Evolutionary conservation across 176 grass and related monocot species (phyloP).

Genomic region (Typha latifolia): DNA sequence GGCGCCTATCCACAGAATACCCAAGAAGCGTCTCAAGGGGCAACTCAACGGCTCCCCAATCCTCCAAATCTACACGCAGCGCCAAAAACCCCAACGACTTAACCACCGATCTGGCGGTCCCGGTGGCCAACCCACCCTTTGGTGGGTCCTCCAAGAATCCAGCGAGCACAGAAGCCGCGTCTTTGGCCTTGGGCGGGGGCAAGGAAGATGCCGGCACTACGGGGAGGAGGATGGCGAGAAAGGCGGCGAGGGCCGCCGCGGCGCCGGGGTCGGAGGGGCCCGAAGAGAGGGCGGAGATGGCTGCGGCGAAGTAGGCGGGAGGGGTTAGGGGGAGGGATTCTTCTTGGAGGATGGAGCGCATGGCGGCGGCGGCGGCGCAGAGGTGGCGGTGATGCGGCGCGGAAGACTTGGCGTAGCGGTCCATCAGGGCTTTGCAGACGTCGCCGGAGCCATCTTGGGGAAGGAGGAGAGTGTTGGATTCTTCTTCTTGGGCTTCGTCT

Average conservation of each 20-base stretch:
- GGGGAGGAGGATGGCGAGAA: conserved; percentile 69
- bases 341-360: conserved; percentile 77
- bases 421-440: conserved; percentile 57
- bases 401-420: conserved; percentile 77
- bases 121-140: conserved; percentile 39
- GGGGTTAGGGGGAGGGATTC: conserved; percentile 47
- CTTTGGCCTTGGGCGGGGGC: conserved; percentile 31
- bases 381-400: conserved; percentile 91
- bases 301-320: conserved; percentile 50
- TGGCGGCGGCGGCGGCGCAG: conserved; percentile 80
- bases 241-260: conserved; percentile 49
- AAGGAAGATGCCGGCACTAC: conserved; percentile 36
- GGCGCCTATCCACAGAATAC: conserved; percentile 48
- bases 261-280: conserved; percentile 46
- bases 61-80: conserved; percentile 44
- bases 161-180: conserved; percentile 36
- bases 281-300: conserved; percentile 49
- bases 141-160: conserved; percentile 36
- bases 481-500: conserved; percentile 24
- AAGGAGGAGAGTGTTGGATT: conserved; percentile 15
- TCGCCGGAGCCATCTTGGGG: conserved; percentile 53
- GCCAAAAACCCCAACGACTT: conserved; percentile 69
- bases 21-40: conserved; percentile 51
- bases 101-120: conserved; percentile 64
- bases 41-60: conserved; percentile 38